A percentile compares a stretch with the other conserved stretches of the same genome.
Conservation (phyloP, 2,329 filamentous ascomycete genomes). For the Neonectria neomacrospora region DNA sequence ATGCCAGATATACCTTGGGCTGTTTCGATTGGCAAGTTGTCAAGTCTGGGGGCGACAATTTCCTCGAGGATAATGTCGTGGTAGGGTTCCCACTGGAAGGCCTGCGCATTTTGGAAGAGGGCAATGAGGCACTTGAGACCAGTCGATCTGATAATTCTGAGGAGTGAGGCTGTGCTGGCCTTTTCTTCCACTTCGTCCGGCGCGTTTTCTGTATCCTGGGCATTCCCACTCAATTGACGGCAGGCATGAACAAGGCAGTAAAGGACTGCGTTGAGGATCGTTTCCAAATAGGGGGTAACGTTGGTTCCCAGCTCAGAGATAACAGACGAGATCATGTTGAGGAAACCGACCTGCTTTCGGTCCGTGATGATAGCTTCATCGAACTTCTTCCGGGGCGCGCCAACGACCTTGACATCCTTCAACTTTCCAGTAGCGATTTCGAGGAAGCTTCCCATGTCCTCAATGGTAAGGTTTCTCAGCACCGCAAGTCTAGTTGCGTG, state of each 20-base stretch:
- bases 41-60: conserved; percentile 79
- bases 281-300: conserved; percentile 73
- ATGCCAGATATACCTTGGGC: conserved; percentile 89
- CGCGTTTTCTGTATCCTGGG: conserved; percentile 49
- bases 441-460: conserved; percentile 84
- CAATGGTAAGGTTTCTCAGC: conserved; percentile 78
- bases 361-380: conserved; percentile 68
- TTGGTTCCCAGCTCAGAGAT: conserved; percentile 84
- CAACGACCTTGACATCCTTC: conserved; percentile 67
- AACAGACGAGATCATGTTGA: conserved; percentile 91
- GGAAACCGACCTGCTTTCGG: conserved; percentile 87
- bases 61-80: conserved; percentile 77
- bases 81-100: conserved; percentile 78
- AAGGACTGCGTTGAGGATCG: conserved; percentile 79
- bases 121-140: conserved; percentile 86
- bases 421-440: conserved; percentile 82
- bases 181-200: conserved; percentile 57
- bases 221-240: conserved; percentile 62
- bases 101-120: conserved; percentile 78
- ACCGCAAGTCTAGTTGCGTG: conserved; percentile 84
- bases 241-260: conserved; percentile 82
- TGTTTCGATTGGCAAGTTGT: conserved; percentile 84
- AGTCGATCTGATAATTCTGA: conserved; percentile 73
- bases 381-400: conserved; percentile 64
- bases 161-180: conserved; percentile 64